Percentiles rank a stretch among this genome's conserved stretches.
Evolutionary conservation across 768 basidiomycete genomes (phyloP).

Genomic region (Neoboletus brunneissimus): DNA sequence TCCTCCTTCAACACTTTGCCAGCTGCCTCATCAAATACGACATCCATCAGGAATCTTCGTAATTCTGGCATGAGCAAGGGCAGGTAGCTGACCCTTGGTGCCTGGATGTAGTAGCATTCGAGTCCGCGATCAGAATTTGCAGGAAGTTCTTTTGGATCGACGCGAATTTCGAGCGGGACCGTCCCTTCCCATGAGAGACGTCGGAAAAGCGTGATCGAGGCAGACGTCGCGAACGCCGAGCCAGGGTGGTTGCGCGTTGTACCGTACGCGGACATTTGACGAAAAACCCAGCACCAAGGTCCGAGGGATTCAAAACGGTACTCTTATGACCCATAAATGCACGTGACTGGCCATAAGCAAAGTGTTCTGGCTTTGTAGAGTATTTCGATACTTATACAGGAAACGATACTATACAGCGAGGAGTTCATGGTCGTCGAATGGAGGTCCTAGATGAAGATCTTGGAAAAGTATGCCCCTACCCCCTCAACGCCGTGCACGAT

Average conservation of each 20-base stretch:
- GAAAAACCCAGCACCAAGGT: constrained; percentile 1
- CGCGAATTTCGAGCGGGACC: constrained; percentile 83
- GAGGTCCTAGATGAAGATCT: constrained; percentile 13
- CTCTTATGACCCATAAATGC: not conserved
- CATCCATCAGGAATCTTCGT: constrained; percentile 82
- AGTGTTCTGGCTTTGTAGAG: no score
- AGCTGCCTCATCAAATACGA: constrained; percentile 86
- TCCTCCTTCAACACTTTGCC: constrained; percentile 76
- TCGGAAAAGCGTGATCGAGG: constrained; percentile 80
- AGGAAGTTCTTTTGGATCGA: constrained; percentile 86
- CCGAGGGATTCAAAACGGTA: not conserved
- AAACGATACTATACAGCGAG: not conserved
- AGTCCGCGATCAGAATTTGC: constrained; percentile 86
- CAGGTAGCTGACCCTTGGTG: constrained; percentile 89
- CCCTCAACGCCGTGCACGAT: constrained; percentile 22
- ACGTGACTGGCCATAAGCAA: constrained; percentile 12
- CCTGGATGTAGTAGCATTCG: constrained; percentile 89
- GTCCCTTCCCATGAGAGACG: constrained; percentile 90
- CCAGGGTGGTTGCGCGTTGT: constrained; percentile 48
- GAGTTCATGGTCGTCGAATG: not conserved
- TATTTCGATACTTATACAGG: no score
- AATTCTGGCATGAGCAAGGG: constrained; percentile 89
- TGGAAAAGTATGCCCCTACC: constrained; percentile 14
- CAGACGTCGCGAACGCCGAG: constrained; percentile 49
- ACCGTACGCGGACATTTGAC: constrained; percentile 50